Evolutionary conservation across 2,329 filamentous ascomycete genomes (phyloP).

Genomic region (Aspergillus costaricaensis): DNA sequence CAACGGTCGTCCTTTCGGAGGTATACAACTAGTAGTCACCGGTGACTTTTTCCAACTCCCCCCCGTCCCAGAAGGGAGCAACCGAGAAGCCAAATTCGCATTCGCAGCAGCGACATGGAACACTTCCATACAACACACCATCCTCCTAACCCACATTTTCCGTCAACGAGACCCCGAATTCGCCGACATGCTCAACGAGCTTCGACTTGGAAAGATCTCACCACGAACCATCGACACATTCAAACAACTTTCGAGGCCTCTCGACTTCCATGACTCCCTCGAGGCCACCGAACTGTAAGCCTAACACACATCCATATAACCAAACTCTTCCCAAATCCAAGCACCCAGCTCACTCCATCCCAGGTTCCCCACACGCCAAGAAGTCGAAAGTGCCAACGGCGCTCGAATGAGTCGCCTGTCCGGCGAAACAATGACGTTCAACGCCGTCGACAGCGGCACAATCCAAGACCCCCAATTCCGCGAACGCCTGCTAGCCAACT

Average conservation of each 20-base stretch:
- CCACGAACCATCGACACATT: slow-evolving; percentile 77
- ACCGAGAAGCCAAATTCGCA: slow-evolving; percentile 77
- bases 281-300: slow-evolving; percentile 79
- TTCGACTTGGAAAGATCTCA: slow-evolving; percentile 83
- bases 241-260: slow-evolving; percentile 67
- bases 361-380: slow-evolving; percentile 81
- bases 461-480: slow-evolving; percentile 66
- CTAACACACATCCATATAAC: neutral
- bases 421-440: slow-evolving; percentile 68
- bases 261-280: slow-evolving; percentile 72
- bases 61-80: slow-evolving; percentile 75
- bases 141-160: slow-evolving; percentile 92
- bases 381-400: slow-evolving; percentile 86
- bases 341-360: neutral
- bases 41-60: slow-evolving; percentile 98
- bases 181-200: slow-evolving; percentile 94
- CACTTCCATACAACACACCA: slow-evolving; percentile 91
- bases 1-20: slow-evolving; percentile 89
- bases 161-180: slow-evolving; percentile 90
- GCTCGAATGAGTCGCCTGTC: slow-evolving; percentile 70
- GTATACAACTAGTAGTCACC: slow-evolving; percentile 92
- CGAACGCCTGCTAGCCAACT: slow-evolving; percentile 79
- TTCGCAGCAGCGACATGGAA: slow-evolving; percentile 92
- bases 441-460: slow-evolving; percentile 72
- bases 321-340: neutral